phyloP scores from a whole-genome alignment of 2,329 filamentous ascomycete genomes.

The Elsinoe ampelina region DNA sequence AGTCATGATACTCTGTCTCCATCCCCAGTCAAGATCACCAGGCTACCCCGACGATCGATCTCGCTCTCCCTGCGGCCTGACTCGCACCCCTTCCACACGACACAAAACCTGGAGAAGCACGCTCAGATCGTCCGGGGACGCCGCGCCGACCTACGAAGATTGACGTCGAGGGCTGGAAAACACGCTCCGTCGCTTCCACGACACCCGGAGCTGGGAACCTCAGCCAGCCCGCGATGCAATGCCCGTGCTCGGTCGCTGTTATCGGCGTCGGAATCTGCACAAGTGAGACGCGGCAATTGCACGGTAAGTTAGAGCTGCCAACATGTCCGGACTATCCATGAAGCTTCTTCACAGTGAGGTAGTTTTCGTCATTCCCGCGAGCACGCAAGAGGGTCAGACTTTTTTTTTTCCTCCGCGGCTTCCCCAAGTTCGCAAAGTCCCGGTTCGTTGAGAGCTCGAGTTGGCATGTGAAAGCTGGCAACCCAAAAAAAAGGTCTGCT shows the following conservation, averaged over 20 bases:
- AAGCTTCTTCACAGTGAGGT: not conserved
- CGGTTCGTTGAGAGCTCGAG: not conserved
- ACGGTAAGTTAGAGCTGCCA: too few relatives aligned
- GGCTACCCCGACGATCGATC: slow-evolving; percentile 1
- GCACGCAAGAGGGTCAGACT: slow-evolving; percentile 2
- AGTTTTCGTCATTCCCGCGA: slow-evolving; percentile 9
- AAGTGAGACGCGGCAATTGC: slow-evolving; percentile 6
- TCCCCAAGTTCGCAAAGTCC: not conserved
- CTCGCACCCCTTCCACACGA: not conserved
- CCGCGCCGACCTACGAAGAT: not conserved
- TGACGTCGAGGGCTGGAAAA: not conserved
- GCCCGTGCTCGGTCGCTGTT: not conserved
- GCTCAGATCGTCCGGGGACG: not conserved
- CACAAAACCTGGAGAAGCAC: not conserved
- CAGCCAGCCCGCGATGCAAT: not conserved
- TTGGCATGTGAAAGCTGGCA: not conserved
- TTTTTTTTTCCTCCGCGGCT: not conserved
- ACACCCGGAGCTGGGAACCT: too few relatives aligned
- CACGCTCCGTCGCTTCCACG: too few relatives aligned
- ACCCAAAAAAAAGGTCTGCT: too few relatives aligned
- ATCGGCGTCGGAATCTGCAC: not conserved
- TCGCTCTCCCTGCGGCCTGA: not conserved
- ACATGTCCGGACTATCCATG: not conserved
- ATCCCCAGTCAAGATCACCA: not conserved
- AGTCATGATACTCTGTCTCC: not conserved